Evolutionary conservation across 2,329 filamentous ascomycete genomes (phyloP), one percentile per base, ranked within the genome.

Genomic region (Neofusicoccum cordaticola): DNA sequence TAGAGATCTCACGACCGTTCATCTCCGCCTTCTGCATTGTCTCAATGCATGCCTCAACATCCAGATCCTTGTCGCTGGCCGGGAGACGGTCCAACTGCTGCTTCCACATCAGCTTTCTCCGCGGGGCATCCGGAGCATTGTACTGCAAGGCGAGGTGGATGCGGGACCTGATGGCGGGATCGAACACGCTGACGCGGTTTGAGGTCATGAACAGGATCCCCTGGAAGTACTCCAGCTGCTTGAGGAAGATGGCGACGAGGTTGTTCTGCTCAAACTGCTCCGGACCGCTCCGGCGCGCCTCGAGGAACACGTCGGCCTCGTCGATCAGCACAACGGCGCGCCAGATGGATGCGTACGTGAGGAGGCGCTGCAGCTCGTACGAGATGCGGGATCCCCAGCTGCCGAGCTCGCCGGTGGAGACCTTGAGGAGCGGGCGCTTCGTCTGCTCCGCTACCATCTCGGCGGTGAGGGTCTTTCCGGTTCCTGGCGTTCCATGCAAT

Each of bases 231-330:
- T 76, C 74, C 1, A 76, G 63, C 4, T 68, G 69, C 2, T 69
- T 68, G 5, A 76, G 64, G 65, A 75, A 74, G 31, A 62, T 34
- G 22, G 76, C 75, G 4, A 80, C 77, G 15, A 80, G 69, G 39
- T 73, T 74, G 67, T 80, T 80, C 52, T 72, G 71, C 64, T 73
- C 69, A 8, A 74, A 70, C 39, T 72, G 72, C 64, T 73, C 72
- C 9, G 70, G 65, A 1, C 70, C 73, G 42, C 69, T 39, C 13
- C 82, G 76, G 2, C 85, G 83, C 58, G 80, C 74, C 72, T 86
- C 84, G 13, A 88, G 81, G 73, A 85, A 88, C n/a, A 87, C 84
- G 63, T 88, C 86, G 2, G 84, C 84, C 72, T 88, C 85, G 70
- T 63, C 61, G 47, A 62, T 50, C 22, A 62, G 19, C 6, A 62